phyloP scores from a whole-genome alignment of 73 alveolate genomes.

The Paraurostyla sp. region DNA sequence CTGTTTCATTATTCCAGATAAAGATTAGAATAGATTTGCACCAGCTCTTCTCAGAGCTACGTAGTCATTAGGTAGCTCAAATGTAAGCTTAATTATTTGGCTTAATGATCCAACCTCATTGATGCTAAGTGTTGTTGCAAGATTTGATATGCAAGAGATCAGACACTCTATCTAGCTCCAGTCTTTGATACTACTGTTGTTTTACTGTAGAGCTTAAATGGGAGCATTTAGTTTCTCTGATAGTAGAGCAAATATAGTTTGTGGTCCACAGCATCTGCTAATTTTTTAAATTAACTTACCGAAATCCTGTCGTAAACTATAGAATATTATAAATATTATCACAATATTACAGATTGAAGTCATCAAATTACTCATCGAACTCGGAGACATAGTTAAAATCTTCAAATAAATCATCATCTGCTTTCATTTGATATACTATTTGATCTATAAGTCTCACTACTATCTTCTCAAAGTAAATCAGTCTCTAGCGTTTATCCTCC shows the following conservation, averaged over 20 bases:
- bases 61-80: slow-evolving; percentile 1
- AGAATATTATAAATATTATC: background rate
- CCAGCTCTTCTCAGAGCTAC: slow-evolving; percentile 43
- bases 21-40: slow-evolving; percentile 10
- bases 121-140: background rate
- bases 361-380: slow-evolving; percentile 57
- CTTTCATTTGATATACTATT: background rate
- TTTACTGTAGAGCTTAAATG: background rate
- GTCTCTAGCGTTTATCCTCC: background rate
- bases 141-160: slow-evolving; percentile 11
- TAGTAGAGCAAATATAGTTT: background rate
- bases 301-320: slow-evolving; percentile 13
- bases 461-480: background rate
- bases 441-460: background rate
- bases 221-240: background rate
- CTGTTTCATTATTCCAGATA: background rate
- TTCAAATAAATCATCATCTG: slow-evolving; percentile 55
- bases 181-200: background rate
- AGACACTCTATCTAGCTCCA: slow-evolving; percentile 35
- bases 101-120: slow-evolving; percentile 7
- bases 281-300: slow-evolving; percentile 31
- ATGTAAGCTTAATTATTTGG: background rate
- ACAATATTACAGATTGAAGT: background rate
- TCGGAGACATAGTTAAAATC: slow-evolving; percentile 53
- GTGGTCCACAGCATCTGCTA: slow-evolving; percentile 21